A percentile compares a stretch with the other conserved stretches of the same genome.
phyloP scores from a whole-genome alignment of 78 protist species.

The Dictyostelium citrinum region DNA sequence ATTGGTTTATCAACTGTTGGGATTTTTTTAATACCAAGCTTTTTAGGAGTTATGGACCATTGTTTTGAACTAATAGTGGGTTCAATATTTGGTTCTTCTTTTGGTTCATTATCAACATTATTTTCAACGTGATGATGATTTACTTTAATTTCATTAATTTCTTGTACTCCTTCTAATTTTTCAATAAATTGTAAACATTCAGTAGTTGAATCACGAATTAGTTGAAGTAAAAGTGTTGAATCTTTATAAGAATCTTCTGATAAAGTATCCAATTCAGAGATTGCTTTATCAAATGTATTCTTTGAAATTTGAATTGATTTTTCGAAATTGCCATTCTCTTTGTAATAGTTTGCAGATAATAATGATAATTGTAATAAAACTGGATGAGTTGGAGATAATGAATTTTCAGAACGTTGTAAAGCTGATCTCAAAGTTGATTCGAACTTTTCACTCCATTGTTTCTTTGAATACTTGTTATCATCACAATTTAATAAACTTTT shows the following conservation, averaged over 20 bases:
- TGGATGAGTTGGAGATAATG: slow-evolving; percentile 25
- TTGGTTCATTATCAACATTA: not conserved
- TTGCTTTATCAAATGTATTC: slow-evolving; percentile 92
- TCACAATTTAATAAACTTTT: not conserved
- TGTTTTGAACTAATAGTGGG: not conserved
- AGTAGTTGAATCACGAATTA: slow-evolving; percentile 86
- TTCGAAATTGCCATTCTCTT: slow-evolving; percentile 68
- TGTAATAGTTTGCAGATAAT: not conserved
- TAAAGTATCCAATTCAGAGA: slow-evolving; percentile 95
- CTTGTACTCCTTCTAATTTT: not conserved
- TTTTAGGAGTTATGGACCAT: not conserved
- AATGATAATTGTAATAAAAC: not conserved
- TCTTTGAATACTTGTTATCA: slow-evolving; percentile 25
- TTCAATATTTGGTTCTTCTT: not conserved
- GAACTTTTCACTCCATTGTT: not conserved
- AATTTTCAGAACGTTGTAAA: not conserved
- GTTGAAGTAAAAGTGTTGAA: slow-evolving; percentile 95
- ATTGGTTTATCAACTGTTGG: not conserved
- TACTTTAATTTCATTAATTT: not conserved
- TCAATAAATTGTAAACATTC: not conserved
- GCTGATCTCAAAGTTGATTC: not conserved
- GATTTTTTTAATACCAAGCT: not conserved
- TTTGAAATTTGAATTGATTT: slow-evolving; percentile 91
- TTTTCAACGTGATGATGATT: not conserved
- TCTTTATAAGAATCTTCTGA: slow-evolving; percentile 95